Base-by-base conservation (phyloP, 805 yeast species). In the Candida ficus region DNA sequence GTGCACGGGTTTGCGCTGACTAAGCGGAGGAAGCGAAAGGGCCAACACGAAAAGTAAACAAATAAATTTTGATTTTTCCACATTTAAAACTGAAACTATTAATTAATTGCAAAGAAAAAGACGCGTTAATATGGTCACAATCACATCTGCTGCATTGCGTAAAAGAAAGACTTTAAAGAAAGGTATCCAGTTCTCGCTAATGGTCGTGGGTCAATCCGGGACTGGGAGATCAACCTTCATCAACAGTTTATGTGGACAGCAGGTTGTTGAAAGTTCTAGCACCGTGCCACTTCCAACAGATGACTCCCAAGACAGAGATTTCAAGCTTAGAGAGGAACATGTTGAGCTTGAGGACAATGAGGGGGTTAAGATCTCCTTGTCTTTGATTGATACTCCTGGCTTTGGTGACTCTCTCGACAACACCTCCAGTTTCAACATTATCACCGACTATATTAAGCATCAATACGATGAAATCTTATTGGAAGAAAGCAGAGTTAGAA, bases 181-280 rank as follows among this genome's bases (percentile, higher is more conserved):
- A 63, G 84, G 89, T 26, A 78, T 86, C 66, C 86, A 85, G 56
- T 87, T 89, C 69, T 83, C 95, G 18, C 60, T 85, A 44, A 81
- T 89, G 91, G 80, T 86, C 29, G 81, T 87, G 41, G 97, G 96
- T 32, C 83, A 85, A 57, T 77, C 82, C 35, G 97, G 97, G 3
- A 68, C 80, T 34, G 96, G 96, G 14, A 76, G 96, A 60, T 83
- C 95, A n/a, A 89, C 96, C 5, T 83, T 89, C 54, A 86, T 90
- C 60, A 89, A 90, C 66, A 83, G 95, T 28, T 70, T 89, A 39
- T 89, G 96, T 66, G 95, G 85, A 44, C 93, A 89, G 49, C 80
- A 83, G 51, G 89, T 89, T 29, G 91, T 84, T 11, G 87, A 83
- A 31, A 71, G 80, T 1, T 76, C 85, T 2, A 73, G 81, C 23